Evolutionary conservation across 192 early-diverging fungal genomes (phyloP), one percentile per base, ranked within the genome.

Genomic region (Coemansia pectinata): DNA sequence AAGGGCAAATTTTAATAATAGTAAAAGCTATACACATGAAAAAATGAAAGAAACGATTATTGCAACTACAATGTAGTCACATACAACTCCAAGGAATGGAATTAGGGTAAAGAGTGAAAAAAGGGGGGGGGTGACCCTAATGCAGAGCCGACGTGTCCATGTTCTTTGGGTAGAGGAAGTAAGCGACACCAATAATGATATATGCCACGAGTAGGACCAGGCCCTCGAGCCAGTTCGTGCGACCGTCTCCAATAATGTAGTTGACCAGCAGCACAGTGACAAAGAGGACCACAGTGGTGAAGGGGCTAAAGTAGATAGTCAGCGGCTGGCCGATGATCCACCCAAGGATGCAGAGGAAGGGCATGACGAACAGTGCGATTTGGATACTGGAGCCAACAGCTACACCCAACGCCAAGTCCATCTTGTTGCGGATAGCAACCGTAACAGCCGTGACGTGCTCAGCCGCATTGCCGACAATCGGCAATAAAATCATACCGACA

Each of bases 181-280:
- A 95, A 5, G 92, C 94, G 21, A 93, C 85, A 23, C 87, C 91
- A 59, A 98, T 88, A 55, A 98, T 94, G 21, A 88, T 47, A 85
- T 97, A 98, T 0, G 91, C 86, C 6, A 85, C 87, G 39, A 98
- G 76, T 31, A 97, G 77, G 79, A 95, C 87, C 39, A 86, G 85
- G 7, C 96, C 96, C 77, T 95, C 94, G 15, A 98, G 84, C 94
- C 94, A 98, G 79, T 97, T 96, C 6, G 90, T 91, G 50, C 90
- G 74, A 12, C 97, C 97, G 74, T 97, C 96, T 63, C 86, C 86
- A 75, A 92, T 88, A 15, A 93, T 77, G 68, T 91, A 91, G 73
- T 92, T 92, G 42, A 90, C 89, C n/a, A 94, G 85, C 44, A 94
- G 72, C 27, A 92, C 91, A 4, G 87, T 87, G 40, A 93, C 76